A percentile compares a stretch with the other conserved stretches of the same genome.
These are phyloP conservation scores for Lyophyllum shimeji DNA, from an alignment of 768 basidiomycete genomes.

Conservation along the genomic window DNA sequence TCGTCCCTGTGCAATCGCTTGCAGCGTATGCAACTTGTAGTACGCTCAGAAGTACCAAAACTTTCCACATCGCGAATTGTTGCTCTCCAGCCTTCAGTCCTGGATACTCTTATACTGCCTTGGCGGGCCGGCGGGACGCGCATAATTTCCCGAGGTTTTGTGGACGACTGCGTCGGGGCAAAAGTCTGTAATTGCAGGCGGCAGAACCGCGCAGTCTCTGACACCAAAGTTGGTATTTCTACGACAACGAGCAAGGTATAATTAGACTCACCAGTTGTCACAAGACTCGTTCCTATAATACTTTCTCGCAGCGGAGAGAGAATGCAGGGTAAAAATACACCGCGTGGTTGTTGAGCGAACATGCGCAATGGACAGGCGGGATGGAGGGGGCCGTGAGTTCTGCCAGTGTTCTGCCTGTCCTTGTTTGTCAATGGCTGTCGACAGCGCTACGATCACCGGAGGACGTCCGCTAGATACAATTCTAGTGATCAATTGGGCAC, in stretches of 20 bases:
- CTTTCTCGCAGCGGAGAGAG: background rate
- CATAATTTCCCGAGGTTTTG: constrained; percentile 4
- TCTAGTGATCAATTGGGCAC: no score
- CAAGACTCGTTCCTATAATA: background rate
- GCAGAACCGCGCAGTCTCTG: background rate
- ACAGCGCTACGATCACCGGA: no score
- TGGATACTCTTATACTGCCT: constrained; percentile 9
- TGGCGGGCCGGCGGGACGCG: constrained; percentile 10
- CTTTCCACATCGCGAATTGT: constrained; percentile 8
- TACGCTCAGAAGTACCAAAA: constrained; percentile 9
- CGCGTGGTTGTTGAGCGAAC: background rate
- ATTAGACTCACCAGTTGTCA: constrained; percentile 1
- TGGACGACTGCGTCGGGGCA: background rate
- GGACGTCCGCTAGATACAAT: no score
- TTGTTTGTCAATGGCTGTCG: background rate
- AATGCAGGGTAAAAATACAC: background rate
- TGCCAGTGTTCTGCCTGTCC: no score
- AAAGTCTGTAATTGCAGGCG: background rate
- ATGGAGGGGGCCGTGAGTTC: background rate
- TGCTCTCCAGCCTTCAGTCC: background rate
- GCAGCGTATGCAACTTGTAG: constrained; percentile 16
- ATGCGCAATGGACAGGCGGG: background rate
- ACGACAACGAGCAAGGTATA: background rate
- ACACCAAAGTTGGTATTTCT: background rate
- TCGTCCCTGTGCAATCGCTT: constrained; percentile 48